Evolutionary conservation across 2,329 filamentous ascomycete genomes (phyloP).

Genomic region (Cryphonectria carpinicola): DNA sequence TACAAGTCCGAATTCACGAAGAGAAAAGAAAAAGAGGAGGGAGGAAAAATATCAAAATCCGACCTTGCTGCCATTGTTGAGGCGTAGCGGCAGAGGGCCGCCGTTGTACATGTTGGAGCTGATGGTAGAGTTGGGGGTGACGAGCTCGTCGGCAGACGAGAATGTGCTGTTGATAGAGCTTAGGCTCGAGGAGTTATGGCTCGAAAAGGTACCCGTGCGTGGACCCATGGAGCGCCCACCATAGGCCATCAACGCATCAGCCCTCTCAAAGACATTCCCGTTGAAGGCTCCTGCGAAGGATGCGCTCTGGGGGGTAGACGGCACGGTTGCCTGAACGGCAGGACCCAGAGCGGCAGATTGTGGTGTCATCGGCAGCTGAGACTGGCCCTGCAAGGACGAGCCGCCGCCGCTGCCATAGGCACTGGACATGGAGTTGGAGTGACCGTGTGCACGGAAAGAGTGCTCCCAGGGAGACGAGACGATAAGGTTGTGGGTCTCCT

Average conservation of each 20-base stretch:
- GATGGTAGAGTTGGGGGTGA: constrained; percentile 37
- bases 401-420: constrained; percentile 34
- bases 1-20: background rate
- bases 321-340: constrained; percentile 86
- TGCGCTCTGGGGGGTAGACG: constrained; percentile 66
- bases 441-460: constrained; percentile 38
- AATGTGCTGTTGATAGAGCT: constrained; percentile 38
- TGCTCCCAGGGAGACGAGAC: constrained; percentile 62
- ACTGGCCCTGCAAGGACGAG: constrained; percentile 29
- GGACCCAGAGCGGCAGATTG: constrained; percentile 87
- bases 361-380: constrained; percentile 76
- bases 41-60: constrained; percentile 32
- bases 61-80: constrained; percentile 38
- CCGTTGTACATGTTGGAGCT: constrained; percentile 32
- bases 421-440: constrained; percentile 40
- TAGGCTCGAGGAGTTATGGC: constrained; percentile 63
- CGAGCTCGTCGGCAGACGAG: constrained; percentile 35
- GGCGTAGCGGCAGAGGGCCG: constrained; percentile 35
- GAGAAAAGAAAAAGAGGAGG: background rate
- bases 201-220: constrained; percentile 61
- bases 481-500: constrained; percentile 78
- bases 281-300: constrained; percentile 60
- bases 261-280: constrained; percentile 64
- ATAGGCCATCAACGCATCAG: constrained; percentile 60
- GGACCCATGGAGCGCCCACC: constrained; percentile 59